Percentiles rank a stretch among this genome's conserved stretches.
These are phyloP conservation scores for Salix viminalis DNA, from an alignment of 345 rosid species.

Conservation along the genomic window DNA sequence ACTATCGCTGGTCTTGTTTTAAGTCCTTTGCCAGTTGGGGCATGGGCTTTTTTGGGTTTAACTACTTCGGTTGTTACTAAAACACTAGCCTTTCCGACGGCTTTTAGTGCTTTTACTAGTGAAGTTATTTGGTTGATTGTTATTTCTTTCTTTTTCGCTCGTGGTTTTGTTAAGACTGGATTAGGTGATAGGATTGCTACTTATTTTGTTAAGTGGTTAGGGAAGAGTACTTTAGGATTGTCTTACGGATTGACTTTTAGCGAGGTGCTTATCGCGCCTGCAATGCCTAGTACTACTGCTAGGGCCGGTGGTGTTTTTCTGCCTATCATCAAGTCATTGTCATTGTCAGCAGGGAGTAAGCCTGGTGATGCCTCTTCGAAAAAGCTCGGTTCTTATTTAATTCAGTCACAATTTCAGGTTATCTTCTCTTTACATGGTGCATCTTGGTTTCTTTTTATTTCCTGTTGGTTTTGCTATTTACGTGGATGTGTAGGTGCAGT, in stretches of 20 bases:
- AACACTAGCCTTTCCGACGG: conserved; percentile 68
- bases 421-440: not conserved
- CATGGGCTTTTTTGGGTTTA: conserved; percentile 91
- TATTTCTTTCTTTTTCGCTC: conserved; percentile 96
- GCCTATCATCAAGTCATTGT: conserved; percentile 80
- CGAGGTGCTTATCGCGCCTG: conserved; percentile 89
- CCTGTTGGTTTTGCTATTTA: not conserved
- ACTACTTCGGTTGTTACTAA: conserved; percentile 69
- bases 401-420: conserved; percentile 90
- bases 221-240: conserved; percentile 84
- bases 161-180: conserved; percentile 94
- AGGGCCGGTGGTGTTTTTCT: conserved; percentile 93
- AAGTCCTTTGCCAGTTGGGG: conserved; percentile 87
- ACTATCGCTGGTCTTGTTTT: conserved; percentile 87
- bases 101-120: conserved; percentile 81
- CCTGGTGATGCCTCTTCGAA: conserved; percentile 68
- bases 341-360: conserved; percentile 73
- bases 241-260: conserved; percentile 84
- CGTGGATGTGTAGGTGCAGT: not conserved
- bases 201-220: conserved; percentile 88
- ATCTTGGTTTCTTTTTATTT: not conserved
- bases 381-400: conserved; percentile 77
- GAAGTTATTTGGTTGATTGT: conserved; percentile 96
- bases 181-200: conserved; percentile 92
- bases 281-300: conserved; percentile 96